phyloP scores from a whole-genome alignment of 1,284 basidiomycete genomes.

The Coniferiporia weirii region DNA sequence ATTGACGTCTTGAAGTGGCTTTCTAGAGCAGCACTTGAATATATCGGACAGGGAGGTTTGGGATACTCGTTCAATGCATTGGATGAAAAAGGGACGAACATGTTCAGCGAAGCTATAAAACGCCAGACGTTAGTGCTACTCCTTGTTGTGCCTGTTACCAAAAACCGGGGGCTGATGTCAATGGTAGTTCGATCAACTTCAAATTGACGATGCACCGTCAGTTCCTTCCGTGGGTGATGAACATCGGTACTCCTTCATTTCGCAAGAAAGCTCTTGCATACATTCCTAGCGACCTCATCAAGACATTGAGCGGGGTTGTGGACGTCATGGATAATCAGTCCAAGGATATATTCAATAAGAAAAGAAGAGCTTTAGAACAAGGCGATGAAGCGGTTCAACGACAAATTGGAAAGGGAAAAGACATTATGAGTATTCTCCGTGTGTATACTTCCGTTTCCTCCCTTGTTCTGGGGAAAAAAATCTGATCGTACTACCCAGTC shows the following conservation, averaged over 20 bases:
- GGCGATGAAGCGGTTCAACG: constrained; percentile 24
- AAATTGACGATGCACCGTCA: not conserved
- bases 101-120: constrained; percentile 10
- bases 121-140: constrained; percentile 1
- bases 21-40: constrained; percentile 32
- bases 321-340: constrained; percentile 16
- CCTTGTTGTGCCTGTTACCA: no score
- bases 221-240: constrained; percentile 6
- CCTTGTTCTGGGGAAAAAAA: no score
- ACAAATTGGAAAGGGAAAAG: constrained; percentile 27
- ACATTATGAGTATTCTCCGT: constrained; percentile 31
- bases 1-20: constrained; percentile 31
- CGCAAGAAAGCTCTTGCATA: constrained; percentile 6
- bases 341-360: constrained; percentile 18
- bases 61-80: constrained; percentile 34
- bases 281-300: not conserved
- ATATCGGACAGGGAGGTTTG: constrained; percentile 32
- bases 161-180: not conserved
- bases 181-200: not conserved
- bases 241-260: constrained; percentile 8
- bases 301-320: not conserved
- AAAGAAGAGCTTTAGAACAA: constrained; percentile 22
- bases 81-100: constrained; percentile 7
- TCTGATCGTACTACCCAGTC: no score
- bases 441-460: no score